Base-by-base conservation (phyloP, 257 asterid species). In the Forsythia suspensa region DNA sequence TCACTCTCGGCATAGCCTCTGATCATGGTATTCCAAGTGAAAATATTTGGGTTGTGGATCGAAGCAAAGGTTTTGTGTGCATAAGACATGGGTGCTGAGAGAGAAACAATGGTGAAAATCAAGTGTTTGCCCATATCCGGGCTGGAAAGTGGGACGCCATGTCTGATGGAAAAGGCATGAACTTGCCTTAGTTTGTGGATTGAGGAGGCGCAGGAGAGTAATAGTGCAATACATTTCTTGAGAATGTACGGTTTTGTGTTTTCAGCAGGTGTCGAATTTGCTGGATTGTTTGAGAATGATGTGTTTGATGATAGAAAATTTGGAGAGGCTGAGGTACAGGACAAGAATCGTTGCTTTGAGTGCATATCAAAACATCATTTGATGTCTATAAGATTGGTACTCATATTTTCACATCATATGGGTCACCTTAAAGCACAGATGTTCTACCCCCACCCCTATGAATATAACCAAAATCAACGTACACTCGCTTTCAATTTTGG, bases 1-100 rank as follows among this genome's bases (percentile, higher is more conserved):
- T 82, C 89, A 72, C 94, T 88, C 88, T 93, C 98, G 0, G 98
- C 97, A 72, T 93, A 91, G 55, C 97, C 97, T 83, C 96, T 87
- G 82, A 93, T 89, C 90, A 93, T 89, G 4, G 97, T 91, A 34
- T 89, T 91, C 94, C 94, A 93, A 59, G 96, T 90, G 82, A 93
- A 93, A 1, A 93, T 81, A 80, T 87, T 88, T 34, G 97, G 97
- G 65, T 77, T 73, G 37, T 85, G 75, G 81, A 93, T 90, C 81
- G 78, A 73, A 77, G 83, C 83, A 84, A 93, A 91, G 86, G 90
- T 21, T n/a, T 76, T 81, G 24, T 75, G 90, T 66, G 93, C 94
- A 72, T 93, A 93, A 4, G 61, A 44, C 94, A 93, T 91, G n/a
- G 96, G 92, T 29, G 85, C 94, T 0, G 92, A 87, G 21, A 90